These are phyloP conservation scores for Silene noctiflora DNA, from an alignment of 179 eudicot species.

Conservation along the genomic window DNA sequence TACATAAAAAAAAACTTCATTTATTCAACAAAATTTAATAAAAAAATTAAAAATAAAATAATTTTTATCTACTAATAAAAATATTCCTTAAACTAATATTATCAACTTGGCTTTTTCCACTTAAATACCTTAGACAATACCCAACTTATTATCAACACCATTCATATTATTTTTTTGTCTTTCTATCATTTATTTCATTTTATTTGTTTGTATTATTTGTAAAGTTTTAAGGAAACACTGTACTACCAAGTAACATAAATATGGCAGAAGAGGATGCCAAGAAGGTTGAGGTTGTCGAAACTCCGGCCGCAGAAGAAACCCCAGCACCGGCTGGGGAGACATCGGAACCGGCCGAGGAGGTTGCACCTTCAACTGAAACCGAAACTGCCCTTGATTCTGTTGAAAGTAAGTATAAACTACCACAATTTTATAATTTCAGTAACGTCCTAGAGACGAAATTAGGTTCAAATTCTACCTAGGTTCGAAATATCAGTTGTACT, in stretches of 20 bases:
- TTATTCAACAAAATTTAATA: background rate
- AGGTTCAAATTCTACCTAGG: no score
- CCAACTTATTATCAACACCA: background rate
- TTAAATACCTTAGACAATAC: background rate
- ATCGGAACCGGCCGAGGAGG: background rate
- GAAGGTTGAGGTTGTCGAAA: conserved; percentile 23
- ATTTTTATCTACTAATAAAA: background rate
- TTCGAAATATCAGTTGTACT: no score
- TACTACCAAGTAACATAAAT: background rate
- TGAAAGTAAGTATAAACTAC: conserved; percentile 38
- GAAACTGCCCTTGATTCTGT: conserved; percentile 23
- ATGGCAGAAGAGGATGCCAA: conserved; percentile 33
- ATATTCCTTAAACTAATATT: background rate
- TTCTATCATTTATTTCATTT: background rate
- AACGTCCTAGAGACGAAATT: no score
- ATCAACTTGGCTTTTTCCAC: background rate
- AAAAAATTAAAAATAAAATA: background rate
- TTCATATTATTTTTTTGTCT: background rate
- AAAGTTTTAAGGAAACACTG: background rate
- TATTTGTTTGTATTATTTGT: background rate
- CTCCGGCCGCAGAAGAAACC: conserved; percentile 17
- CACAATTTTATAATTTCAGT: background rate
- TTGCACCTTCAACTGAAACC: background rate
- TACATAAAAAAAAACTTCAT: background rate
- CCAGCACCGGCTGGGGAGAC: conserved; percentile 20